Evolutionary conservation across 2,329 filamentous ascomycete genomes (phyloP), one percentile per base, ranked within the genome.

Genomic region (Fusarium virguliforme): DNA sequence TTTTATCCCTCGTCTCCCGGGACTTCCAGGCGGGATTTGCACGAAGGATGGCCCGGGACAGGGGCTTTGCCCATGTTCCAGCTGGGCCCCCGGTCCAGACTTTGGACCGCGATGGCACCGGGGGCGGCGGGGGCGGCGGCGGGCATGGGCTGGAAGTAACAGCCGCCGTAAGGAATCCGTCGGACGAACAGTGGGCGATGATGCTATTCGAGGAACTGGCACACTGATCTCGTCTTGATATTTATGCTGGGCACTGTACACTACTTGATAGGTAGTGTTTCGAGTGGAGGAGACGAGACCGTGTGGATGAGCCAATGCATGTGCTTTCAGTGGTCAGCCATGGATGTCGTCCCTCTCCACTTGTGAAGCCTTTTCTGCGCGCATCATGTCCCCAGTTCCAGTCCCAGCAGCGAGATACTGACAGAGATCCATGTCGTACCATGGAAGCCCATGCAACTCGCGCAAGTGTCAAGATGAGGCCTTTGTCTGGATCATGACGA

Each of bases 271-370:
- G n/a, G n/a, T 53, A 62, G 60, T 62, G 60, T n/a, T 43, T 61
- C 28, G 38, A 32, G 64, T 67, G 64, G 64, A 61, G 50, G 50
- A 54, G 50, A 51, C n/a, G 30, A 50, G 46, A 46, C 51, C 56
- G n/a, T 71, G 43, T 55, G 38, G 63, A 60, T 62, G 60, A 38
- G 65, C 57, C 63, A 67, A 74, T 75, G 64, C 67, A 61, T 40
- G 65, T 34, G 48, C 51, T 72, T 60, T 74, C 56, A 74, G 61
- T 75, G 67, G 67, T 64, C 67, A 71, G 69, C 61, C 50, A 54
- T 43, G 63, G 50, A 46, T 40, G 32, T 64, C 55, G 65, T 64
- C n/a, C 13, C 54, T 62, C 61, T 67, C 68, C 68, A 72, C 68
- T 58, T 32, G 24, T 26, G 24, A 65, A 65, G 63, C 50, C 55